phyloP scores from a whole-genome alignment of 257 asterid genomes.

The Thymus quinquecostatus region DNA sequence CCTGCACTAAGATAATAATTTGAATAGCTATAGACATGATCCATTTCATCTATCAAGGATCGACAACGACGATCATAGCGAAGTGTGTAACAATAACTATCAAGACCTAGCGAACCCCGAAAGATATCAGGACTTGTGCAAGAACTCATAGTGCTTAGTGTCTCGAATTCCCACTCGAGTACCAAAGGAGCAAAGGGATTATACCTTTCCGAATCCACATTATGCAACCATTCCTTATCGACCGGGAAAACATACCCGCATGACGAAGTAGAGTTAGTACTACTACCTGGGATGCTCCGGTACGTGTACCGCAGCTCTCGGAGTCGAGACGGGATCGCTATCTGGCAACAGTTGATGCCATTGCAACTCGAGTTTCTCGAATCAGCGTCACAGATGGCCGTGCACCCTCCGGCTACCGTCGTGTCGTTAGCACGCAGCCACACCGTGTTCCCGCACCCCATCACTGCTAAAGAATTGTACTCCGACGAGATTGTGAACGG shows the following conservation, averaged over 20 bases:
- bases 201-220: not conserved
- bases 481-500: constrained; percentile 33
- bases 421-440: constrained; percentile 2
- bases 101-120: too few species aligned
- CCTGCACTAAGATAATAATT: not conserved
- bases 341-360: constrained; percentile 43
- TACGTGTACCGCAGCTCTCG: constrained; percentile 20
- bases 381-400: not conserved
- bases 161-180: not conserved
- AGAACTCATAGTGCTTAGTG: too few species aligned
- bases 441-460: constrained; percentile 30
- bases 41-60: not conserved
- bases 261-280: not conserved
- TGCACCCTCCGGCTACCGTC: not conserved
- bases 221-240: constrained; percentile 27
- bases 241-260: constrained; percentile 45
- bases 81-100: too few species aligned
- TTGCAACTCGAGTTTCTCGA: constrained; percentile 25
- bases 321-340: constrained; percentile 2
- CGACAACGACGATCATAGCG: too few species aligned
- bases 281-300: not conserved
- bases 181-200: not conserved
- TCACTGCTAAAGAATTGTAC: constrained; percentile 22
- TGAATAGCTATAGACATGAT: too few species aligned
- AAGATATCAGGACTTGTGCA: not conserved